These are phyloP conservation scores for Olyra latifolia DNA, from an alignment of 176 grass and related monocot species.

Conservation along the genomic window DNA sequence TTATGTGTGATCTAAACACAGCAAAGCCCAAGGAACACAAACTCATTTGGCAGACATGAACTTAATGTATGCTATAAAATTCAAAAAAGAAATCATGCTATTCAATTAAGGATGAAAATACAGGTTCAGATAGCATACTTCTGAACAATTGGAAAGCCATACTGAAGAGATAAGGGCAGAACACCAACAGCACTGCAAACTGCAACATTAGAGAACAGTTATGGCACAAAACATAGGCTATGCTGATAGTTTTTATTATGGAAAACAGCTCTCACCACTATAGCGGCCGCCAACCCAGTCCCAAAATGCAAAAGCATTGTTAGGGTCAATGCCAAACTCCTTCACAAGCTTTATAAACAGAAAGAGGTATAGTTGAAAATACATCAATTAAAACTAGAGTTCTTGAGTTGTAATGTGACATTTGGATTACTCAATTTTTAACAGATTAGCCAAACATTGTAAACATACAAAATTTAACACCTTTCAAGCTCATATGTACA, in stretches of 20 bases:
- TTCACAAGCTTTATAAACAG: conserved; percentile 75
- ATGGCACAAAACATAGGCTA: conserved; percentile 20
- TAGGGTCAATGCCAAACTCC: conserved; percentile 90
- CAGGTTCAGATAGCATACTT: conserved; percentile 67
- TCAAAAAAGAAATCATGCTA: background rate
- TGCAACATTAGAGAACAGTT: conserved; percentile 44
- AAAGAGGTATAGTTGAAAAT: conserved; percentile 30
- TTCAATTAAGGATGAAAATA: conserved; percentile 24
- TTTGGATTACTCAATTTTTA: background rate
- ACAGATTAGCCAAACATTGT: background rate
- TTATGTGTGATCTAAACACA: background rate
- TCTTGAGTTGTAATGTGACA: background rate
- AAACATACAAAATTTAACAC: background rate
- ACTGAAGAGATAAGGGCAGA: conserved; percentile 93
- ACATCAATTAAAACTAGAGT: conserved; percentile 13
- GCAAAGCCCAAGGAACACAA: background rate
- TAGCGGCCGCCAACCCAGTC: conserved; percentile 99
- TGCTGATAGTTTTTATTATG: background rate
- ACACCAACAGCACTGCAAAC: conserved; percentile 99
- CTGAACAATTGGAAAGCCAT: conserved; percentile 89
- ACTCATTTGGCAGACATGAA: background rate
- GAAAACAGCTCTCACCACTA: conserved; percentile 69
- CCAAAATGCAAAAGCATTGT: conserved; percentile 97
- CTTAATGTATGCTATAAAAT: background rate
- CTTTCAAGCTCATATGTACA: background rate